phyloP scores from a whole-genome alignment of 2,329 filamentous ascomycete genomes.

The Berkeleyomyces rouxiae region DNA sequence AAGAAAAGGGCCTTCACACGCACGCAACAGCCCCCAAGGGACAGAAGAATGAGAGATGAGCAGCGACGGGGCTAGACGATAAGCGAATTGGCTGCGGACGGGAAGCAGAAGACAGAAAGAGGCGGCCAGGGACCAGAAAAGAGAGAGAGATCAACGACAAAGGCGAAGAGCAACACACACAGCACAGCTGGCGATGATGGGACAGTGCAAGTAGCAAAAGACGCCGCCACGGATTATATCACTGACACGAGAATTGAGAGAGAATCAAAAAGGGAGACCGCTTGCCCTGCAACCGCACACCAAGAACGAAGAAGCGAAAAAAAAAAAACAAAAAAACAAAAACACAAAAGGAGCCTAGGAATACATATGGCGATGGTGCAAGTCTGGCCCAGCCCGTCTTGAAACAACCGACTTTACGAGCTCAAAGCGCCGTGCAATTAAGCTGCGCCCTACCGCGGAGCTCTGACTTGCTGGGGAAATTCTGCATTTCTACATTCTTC shows the following conservation, averaged over 20 bases:
- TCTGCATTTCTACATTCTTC: background rate
- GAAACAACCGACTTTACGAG: conserved; percentile 5
- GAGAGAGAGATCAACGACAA: background rate
- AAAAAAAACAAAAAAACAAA: background rate
- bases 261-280: background rate
- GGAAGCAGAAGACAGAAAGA: background rate
- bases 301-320: background rate
- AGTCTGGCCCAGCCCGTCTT: background rate
- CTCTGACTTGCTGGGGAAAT: background rate
- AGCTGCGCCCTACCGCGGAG: background rate
- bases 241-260: background rate
- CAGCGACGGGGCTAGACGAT: background rate
- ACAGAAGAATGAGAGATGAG: background rate
- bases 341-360: background rate
- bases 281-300: background rate
- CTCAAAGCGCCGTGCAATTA: background rate
- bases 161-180: background rate
- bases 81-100: background rate
- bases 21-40: background rate
- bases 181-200: background rate
- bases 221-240: background rate
- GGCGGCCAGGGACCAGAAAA: background rate
- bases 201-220: background rate
- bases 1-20: too few relatives aligned
- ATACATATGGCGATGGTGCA: background rate